These are phyloP conservation scores for Globisporangium heterothallicum DNA, from an alignment of 352 stramenopile species.

Conservation along the genomic window DNA sequence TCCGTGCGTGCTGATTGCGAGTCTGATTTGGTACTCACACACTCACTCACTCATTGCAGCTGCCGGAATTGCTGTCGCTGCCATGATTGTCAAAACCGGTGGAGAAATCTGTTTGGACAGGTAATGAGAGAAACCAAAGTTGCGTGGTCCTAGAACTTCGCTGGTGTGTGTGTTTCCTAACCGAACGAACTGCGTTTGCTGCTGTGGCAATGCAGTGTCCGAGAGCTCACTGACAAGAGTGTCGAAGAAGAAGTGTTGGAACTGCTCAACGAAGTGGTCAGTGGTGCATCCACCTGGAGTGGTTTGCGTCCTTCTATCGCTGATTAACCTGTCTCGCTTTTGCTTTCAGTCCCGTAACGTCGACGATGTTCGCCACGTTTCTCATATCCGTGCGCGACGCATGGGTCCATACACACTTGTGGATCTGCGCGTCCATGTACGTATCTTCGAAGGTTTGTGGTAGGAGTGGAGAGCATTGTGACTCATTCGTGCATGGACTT, in stretches of 20 bases:
- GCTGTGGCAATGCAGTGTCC: slow-evolving; percentile 34
- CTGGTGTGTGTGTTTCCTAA: no score
- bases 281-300: no score
- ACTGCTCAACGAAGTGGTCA: slow-evolving; percentile 66
- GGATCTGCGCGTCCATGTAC: slow-evolving; percentile 79
- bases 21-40: background rate
- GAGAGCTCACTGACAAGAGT: slow-evolving; percentile 81
- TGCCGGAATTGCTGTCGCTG: slow-evolving; percentile 77
- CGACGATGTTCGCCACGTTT: slow-evolving; percentile 73
- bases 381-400: slow-evolving; percentile 72
- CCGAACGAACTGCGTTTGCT: background rate
- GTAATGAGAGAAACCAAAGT: slow-evolving; percentile 19
- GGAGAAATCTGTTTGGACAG: slow-evolving; percentile 79
- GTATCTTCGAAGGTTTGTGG: slow-evolving; percentile 16
- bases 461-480: no score
- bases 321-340: background rate
- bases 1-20: background rate
- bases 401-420: slow-evolving; percentile 87
- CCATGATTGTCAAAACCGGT: slow-evolving; percentile 88
- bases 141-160: no score
- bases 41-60: slow-evolving; percentile 24
- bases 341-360: slow-evolving; percentile 60
- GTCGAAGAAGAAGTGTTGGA: slow-evolving; percentile 77
- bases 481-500: no score
- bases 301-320: background rate